Base-by-base conservation (phyloP, 192 early-diverging fungal genomes). In the Neocallimastix lanati region DNA sequence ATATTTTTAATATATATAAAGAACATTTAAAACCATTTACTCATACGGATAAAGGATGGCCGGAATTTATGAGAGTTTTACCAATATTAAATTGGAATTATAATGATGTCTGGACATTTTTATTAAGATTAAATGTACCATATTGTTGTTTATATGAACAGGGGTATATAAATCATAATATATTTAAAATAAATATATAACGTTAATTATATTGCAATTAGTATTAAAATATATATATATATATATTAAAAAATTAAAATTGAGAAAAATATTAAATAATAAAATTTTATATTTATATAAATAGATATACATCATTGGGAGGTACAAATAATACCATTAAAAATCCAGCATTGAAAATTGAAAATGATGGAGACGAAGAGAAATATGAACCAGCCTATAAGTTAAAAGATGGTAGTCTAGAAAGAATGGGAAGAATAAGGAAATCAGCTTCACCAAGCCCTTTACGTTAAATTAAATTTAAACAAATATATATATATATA, bases 81-180 rank as follows among this genome's bases (percentile, higher is more conserved):
- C 95, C 97, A 11, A 92, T 98, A 21, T 84, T 98, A 25, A 93
- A 97, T 84, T 97, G 95, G 96, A 80, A 84, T 21, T 97, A 96
- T 80, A 86, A 88, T 29, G 87, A 94, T 30, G 86, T 98, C 76
- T 98, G 97, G 97, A 85, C 87, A 4, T 94, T 90, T 80, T 85
- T 96, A 78, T 81, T 82, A 28, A 36, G 77, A 27, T 84, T 93
- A 28, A 85, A 85, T 16, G 87, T 96, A 35, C 91, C 89, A 76
- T 97, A 96, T 84, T 98, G 96, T 85, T 85, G 85, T 1, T 86
- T 97, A 76, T 98, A 98, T 80, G 94, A 98, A 81, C 81, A 90
- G 82, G 95, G 93, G 93, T 93, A 86, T 83, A 78, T 77, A 67
- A 50, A 35, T n/a, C n/a, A n/a, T n/a, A n/a, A n/a, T n/a, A 9